phyloP scores from a whole-genome alignment of 345 rosid genomes.

The Hibiscus mutabilis region DNA sequence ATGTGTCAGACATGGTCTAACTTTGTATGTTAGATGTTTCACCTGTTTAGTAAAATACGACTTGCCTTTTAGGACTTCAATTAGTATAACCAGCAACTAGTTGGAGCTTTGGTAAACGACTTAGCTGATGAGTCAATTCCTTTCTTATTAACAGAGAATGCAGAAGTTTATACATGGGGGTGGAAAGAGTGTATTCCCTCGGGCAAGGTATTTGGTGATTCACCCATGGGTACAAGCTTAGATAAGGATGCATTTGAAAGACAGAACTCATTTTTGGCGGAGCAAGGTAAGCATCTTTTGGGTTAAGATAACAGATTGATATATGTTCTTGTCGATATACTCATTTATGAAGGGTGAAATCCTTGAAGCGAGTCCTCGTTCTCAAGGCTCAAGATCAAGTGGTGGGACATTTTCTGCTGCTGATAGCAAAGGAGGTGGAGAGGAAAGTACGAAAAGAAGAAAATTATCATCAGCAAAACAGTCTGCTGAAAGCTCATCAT shows the following conservation, averaged over 20 bases:
- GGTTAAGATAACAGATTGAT: background rate
- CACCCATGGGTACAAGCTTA: conserved; percentile 21
- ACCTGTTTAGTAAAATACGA: background rate
- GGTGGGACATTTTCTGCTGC: conserved; percentile 36
- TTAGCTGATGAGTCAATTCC: background rate
- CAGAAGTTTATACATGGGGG: conserved; percentile 94
- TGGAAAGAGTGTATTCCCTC: conserved; percentile 98
- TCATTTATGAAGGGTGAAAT: conserved; percentile 10
- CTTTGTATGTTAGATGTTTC: background rate
- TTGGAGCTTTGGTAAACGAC: background rate
- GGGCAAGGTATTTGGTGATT: conserved; percentile 66
- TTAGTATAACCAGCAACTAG: background rate
- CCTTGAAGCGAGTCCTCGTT: conserved; percentile 48
- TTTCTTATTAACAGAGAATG: conserved; percentile 42
- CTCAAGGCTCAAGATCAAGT: conserved; percentile 50
- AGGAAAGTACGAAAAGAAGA: conserved; percentile 65
- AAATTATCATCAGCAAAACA: conserved; percentile 58
- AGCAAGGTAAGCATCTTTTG: conserved; percentile 50
- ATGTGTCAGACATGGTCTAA: no score
- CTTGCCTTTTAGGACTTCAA: background rate
- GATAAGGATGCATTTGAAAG: conserved; percentile 54
- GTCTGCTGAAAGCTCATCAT: conserved; percentile 67
- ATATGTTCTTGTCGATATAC: conserved; percentile 12
- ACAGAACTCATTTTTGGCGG: conserved; percentile 45
- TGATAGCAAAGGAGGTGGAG: conserved; percentile 47